Percentiles rank a stretch among this genome's conserved stretches.
Conservation (phyloP, 768 basidiomycete genomes). For the Russula sp. region DNA sequence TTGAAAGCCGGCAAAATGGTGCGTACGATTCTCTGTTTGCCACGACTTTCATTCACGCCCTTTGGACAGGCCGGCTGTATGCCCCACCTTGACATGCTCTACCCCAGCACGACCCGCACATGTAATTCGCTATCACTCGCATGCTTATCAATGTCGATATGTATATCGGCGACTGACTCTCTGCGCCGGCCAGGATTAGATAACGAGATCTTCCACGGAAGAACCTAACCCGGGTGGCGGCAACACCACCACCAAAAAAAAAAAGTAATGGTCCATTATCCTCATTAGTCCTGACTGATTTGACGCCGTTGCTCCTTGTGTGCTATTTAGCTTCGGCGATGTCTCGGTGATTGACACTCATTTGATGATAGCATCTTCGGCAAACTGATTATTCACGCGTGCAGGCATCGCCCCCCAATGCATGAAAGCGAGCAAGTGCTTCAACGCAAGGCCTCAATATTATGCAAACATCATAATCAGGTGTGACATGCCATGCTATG, state of each 20-base stretch:
- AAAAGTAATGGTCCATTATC: constrained; percentile 55
- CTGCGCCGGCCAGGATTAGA: not conserved
- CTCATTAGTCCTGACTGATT: not conserved
- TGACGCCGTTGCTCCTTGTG: not conserved
- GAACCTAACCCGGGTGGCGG: constrained; percentile 39
- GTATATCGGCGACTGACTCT: not conserved
- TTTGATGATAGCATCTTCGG: not conserved
- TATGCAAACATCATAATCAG: constrained; percentile 73
- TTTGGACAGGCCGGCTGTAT: not conserved
- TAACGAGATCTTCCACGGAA: not conserved
- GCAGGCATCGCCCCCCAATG: constrained; percentile 77
- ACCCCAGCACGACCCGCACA: too few relatives aligned
- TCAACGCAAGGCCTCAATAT: constrained; percentile 66
- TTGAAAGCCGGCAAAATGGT: not conserved
- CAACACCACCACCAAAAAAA: constrained; percentile 62
- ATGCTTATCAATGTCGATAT: not conserved
- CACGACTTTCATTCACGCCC: not conserved
- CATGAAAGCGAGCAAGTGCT: constrained; percentile 61
- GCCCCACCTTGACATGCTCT: not conserved
- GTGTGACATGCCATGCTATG: not conserved
- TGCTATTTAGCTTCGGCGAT: constrained; percentile 11
- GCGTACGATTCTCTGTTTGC: not conserved
- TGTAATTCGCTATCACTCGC: not conserved
- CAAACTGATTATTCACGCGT: constrained; percentile 30
- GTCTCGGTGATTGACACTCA: constrained; percentile 4